A percentile compares a stretch with the other conserved stretches of the same genome.
Evolutionary conservation across 75 land plant genomes (phyloP).

Genomic region (Adiantum capillusveneris): DNA sequence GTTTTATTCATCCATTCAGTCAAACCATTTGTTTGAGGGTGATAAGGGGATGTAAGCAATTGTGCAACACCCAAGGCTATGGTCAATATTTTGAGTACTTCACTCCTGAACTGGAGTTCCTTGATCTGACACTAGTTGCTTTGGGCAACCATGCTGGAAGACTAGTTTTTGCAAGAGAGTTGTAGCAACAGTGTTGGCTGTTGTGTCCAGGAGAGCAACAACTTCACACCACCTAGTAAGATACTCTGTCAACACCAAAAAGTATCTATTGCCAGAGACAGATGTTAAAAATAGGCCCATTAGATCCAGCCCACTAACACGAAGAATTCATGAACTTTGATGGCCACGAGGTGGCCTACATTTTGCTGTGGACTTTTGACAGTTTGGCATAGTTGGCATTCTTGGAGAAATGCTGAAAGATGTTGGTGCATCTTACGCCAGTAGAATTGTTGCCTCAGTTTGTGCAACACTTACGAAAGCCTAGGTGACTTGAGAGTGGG

Average conservation of each 20-base stretch:
- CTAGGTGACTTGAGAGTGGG: too few relatives aligned
- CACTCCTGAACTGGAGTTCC: not conserved
- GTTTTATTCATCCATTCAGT: too few relatives aligned
- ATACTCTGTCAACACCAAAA: slow-evolving; percentile 1
- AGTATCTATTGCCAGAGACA: not conserved
- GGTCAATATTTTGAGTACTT: not conserved
- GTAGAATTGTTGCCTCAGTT: slow-evolving; percentile 1
- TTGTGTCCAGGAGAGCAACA: not conserved
- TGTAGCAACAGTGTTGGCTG: slow-evolving; percentile 1
- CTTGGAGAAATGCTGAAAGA: slow-evolving; percentile 1
- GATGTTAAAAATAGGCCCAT: not conserved
- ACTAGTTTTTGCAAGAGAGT: not conserved
- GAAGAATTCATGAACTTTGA: not conserved
- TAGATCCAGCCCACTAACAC: slow-evolving; percentile 1
- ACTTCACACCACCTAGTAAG: slow-evolving; percentile 1
- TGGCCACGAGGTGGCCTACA: not conserved
- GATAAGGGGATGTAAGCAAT: too few relatives aligned
- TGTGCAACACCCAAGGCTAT: not conserved
- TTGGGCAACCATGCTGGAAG: too few relatives aligned
- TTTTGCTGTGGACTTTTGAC: slow-evolving; percentile 1
- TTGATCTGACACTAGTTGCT: not conserved
- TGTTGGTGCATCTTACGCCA: not conserved
- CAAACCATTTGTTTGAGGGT: too few relatives aligned
- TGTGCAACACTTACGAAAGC: too few relatives aligned
- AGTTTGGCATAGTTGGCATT: not conserved